Base-by-base conservation (phyloP, 73 alveolate genomes). In the Paramecium tetraurelia region DNA sequence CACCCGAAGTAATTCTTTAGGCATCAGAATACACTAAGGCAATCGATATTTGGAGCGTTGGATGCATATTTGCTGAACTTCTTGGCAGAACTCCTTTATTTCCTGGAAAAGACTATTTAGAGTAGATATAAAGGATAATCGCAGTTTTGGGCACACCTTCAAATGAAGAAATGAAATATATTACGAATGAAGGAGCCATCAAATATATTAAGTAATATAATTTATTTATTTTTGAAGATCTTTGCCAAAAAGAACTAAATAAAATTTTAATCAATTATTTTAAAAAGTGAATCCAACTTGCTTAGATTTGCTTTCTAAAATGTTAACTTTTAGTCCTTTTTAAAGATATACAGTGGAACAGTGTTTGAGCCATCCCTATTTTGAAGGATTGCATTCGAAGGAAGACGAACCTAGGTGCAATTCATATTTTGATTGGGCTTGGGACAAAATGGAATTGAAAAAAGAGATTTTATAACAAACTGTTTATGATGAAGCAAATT, bases 1-100 rank as follows among this genome's bases (percentile, higher is more conserved):
- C 99, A 20, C 99, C 99, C 3, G 99, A 98, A 92, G 96, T 96
- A 24, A 94, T 97, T 83, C 92, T 98, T 27, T 85, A 96, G 44
- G 96, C 98, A 21, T 94, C 95, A 33, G 97, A 95, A 83, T 96
- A 97, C 71, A 93, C 96, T 1, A 95, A 95, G 77, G 97, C 97
- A 0, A 95, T 96, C 63, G 99, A 97, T 88, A 94, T 97, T 10
- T 97, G 98, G 98, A 92, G 97, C 38, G 97, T 93, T 4, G 99
- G 99, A 11, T 97, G 99, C 75, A 94, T 96, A 1, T 93, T 96
- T 71, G 98, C 98, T 4, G 98, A 96, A 58, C 46, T 96, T 7
- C 85, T 95, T 14, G 96, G 97, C 24, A 94, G 97, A 93, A 93
- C 94, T 46, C 99, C 99, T 20, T 84, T 97, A 44, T 98, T 98